Evolutionary conservation across 129 eudicot species (phyloP).

Genomic region (Dittrichia graveolens): DNA sequence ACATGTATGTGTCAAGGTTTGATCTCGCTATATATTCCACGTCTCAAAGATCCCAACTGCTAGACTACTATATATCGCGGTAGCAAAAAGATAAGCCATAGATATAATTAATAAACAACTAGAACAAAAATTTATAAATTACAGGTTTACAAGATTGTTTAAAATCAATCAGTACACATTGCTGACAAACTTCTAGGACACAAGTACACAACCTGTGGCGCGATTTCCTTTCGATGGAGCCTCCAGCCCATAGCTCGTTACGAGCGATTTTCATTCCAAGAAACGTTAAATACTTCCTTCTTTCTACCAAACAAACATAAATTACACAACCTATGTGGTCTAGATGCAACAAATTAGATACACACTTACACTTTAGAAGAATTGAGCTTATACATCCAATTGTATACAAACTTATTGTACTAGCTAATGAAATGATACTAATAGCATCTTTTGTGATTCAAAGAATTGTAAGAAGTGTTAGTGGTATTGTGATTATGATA

Average conservation of each 20-base stretch:
- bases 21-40: too few species aligned
- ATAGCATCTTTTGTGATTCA: conserved; percentile 52
- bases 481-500: conserved; percentile 36
- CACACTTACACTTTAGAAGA: conserved; percentile 39
- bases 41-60: too few species aligned
- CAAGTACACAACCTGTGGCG: background rate
- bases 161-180: conserved; percentile 22
- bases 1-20: too few species aligned
- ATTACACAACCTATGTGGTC: conserved; percentile 35
- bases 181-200: conserved; percentile 26
- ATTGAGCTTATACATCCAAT: conserved; percentile 34
- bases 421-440: conserved; percentile 33
- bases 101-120: background rate
- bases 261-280: conserved; percentile 13
- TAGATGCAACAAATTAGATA: conserved; percentile 31
- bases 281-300: conserved; percentile 14
- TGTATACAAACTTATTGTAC: conserved; percentile 4
- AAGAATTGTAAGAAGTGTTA: conserved; percentile 49
- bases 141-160: conserved; percentile 20
- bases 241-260: conserved; percentile 1
- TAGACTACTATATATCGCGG: too few species aligned
- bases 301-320: conserved; percentile 3
- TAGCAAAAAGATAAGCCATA: background rate
- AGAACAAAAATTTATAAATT: conserved; percentile 4
- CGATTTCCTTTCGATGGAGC: background rate